Conservation (phyloP, 148 eudicot species). For the Heliosperma pusillum region DNA sequence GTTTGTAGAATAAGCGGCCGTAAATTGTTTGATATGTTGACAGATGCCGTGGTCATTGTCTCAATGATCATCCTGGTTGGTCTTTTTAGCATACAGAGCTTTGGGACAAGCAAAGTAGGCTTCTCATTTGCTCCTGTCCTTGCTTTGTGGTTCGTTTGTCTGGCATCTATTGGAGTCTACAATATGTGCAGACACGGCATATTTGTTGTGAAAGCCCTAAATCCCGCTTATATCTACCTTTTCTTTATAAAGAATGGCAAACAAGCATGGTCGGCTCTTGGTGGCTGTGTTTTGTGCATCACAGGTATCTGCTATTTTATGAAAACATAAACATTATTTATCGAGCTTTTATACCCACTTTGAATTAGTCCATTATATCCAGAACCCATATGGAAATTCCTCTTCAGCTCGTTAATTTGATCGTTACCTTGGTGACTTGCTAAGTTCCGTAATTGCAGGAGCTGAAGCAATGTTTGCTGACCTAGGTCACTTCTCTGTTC, state of each 20-base stretch:
- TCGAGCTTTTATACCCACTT: not conserved
- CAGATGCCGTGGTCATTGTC: slow-evolving; percentile 76
- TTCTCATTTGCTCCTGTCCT: slow-evolving; percentile 90
- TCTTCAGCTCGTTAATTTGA: not conserved
- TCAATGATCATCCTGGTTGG: slow-evolving; percentile 80
- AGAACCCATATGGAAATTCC: not conserved
- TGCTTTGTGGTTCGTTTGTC: slow-evolving; percentile 85
- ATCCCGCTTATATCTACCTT: slow-evolving; percentile 75
- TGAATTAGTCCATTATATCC: not conserved
- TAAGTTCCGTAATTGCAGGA: slow-evolving; percentile 48
- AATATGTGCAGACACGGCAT: slow-evolving; percentile 56
- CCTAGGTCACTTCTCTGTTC: slow-evolving; percentile 92
- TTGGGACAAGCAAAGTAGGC: slow-evolving; percentile 96
- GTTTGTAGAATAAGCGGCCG: not conserved
- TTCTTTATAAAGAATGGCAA: slow-evolving; percentile 72
- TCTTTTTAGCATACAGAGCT: slow-evolving; percentile 85
- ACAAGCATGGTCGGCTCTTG: slow-evolving; percentile 90
- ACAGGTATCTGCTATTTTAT: slow-evolving; percentile 51
- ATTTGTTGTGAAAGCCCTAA: slow-evolving; percentile 71
- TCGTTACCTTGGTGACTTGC: not conserved
- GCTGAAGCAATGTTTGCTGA: slow-evolving; percentile 99
- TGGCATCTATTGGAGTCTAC: slow-evolving; percentile 79
- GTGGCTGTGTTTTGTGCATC: slow-evolving; percentile 98
- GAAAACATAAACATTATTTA: not conserved
- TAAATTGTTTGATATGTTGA: not conserved